Conservation (phyloP, 1,284 basidiomycete genomes). For the Trichosporon inkin region DNA sequence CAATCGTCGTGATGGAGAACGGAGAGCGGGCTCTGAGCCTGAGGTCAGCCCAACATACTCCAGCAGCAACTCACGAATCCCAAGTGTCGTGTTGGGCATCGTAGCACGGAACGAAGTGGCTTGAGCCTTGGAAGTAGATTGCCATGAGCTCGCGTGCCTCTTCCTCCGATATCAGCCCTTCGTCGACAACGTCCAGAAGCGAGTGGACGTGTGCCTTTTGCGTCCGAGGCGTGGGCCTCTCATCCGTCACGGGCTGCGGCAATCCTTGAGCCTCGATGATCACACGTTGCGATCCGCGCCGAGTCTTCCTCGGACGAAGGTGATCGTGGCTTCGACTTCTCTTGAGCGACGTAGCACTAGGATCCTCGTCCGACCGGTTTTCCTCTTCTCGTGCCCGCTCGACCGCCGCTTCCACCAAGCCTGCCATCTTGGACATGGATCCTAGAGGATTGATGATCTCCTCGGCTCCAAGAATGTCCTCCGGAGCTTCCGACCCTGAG, state of each 20-base stretch:
- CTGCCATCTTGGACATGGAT: conserved; percentile 49
- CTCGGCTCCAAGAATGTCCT: conserved; percentile 41
- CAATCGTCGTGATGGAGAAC: conserved; percentile 63
- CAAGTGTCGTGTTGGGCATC: conserved; percentile 72
- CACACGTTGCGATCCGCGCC: conserved; percentile 23
- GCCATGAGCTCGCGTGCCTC: conserved; percentile 78
- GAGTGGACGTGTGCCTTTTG: conserved; percentile 45
- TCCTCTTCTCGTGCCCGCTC: conserved; percentile 47
- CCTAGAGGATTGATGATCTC: conserved; percentile 48
- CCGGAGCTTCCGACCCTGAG: conserved; percentile 38
- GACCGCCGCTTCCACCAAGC: conserved; percentile 49
- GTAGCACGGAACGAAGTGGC: conserved; percentile 82
- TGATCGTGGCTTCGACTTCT: conserved; percentile 14
- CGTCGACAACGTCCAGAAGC: conserved; percentile 46
- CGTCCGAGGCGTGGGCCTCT: conserved; percentile 28
- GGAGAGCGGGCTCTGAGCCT: conserved; percentile 46
- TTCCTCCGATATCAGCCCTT: conserved; percentile 65
- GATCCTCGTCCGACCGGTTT: neutral
- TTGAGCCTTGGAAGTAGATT: conserved; percentile 78
- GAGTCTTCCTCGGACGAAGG: conserved; percentile 25
- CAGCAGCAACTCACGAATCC: conserved; percentile 52
- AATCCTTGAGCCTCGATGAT: conserved; percentile 40
- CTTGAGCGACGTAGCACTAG: conserved; percentile 2
- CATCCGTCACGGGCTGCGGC: conserved; percentile 27
- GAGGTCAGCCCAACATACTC: neutral